Evolutionary conservation across 2,329 filamentous ascomycete species (phyloP), one percentile per base, ranked within the genome.

Genomic region (Stylonectria norvegica): DNA sequence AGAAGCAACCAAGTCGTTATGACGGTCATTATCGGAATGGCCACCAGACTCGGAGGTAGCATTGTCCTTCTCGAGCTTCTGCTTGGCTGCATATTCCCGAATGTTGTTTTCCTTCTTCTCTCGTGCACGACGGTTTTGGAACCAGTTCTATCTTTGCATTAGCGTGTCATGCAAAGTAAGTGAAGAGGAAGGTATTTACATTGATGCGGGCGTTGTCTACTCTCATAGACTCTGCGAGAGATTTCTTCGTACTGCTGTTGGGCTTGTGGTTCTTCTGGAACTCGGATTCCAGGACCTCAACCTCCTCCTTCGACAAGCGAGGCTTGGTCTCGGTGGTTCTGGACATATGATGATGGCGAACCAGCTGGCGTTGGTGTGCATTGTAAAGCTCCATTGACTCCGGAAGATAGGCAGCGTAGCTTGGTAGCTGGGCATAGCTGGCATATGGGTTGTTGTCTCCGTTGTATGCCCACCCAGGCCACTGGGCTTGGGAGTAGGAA

Each of bases 191-290:
- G 30, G 18, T 12, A 64, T 65, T 50, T 63, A 83, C 79, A 54
- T 83, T 83, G 49, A 83, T 82, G 48, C 79, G 71, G 14, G 79
- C 73, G 49, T 79, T 71, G 48, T 83, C 79, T n/a, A 83, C 74
- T 37, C 72, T 70, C 69, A 83, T 79, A 5, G 72, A 67, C 49
- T 82, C 77, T 4, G 79, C 79, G 34, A 82, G 69, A 36, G 73
- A 70, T 48, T 78, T 78, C 60, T 83, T 83, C 20, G 71, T 70
- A 42, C 71, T 78, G 60, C 77, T 81, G 37, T 75, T 79, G 8
- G 79, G 79, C 62, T 83, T 83, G 48, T 76, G 75, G 57, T 83
- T 83, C 58, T 78, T 78, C 45, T 75, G 70, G 50, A 83, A 83
- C 56, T 81, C 77, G 22, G 70, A 68, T 54, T 83, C 79, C 20